Evolutionary conservation across 2,329 filamentous ascomycete genomes (phyloP).

Genomic region (Scedosporium boydii): DNA sequence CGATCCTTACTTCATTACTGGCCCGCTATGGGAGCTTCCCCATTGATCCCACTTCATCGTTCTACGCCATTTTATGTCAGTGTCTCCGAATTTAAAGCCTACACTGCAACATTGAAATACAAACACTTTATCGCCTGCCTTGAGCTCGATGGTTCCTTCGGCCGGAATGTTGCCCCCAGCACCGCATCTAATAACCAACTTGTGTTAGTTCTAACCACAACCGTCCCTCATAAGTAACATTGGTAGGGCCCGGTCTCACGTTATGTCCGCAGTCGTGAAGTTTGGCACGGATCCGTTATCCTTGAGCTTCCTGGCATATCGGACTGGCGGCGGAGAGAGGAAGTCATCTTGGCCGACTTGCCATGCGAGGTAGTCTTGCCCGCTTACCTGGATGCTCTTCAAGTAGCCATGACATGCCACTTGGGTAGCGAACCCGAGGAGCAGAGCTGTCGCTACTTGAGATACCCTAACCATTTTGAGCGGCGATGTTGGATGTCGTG

Average conservation of each 20-base stretch:
- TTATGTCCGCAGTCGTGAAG: neutral
- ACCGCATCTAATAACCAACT: neutral
- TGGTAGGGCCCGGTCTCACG: neutral
- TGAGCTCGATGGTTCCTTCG: neutral
- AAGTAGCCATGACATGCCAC: neutral
- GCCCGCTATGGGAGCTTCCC: conserved; percentile 3
- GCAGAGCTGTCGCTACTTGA: neutral
- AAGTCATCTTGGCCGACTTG: conserved; percentile 1
- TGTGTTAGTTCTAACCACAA: neutral
- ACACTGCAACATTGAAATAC: neutral
- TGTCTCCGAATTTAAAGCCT: neutral
- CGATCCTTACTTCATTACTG: conserved; percentile 3
- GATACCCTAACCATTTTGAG: neutral
- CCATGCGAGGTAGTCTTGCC: conserved; percentile 1
- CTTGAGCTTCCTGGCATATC: neutral
- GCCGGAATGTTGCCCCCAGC: conserved; percentile 1
- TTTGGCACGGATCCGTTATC: neutral
- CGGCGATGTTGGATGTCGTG: too few relatives aligned
- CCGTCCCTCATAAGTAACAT: too few relatives aligned
- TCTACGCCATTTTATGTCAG: neutral
- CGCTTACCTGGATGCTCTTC: neutral
- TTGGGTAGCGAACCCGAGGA: neutral
- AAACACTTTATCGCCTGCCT: conserved; percentile 4
- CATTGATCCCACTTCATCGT: conserved; percentile 3
- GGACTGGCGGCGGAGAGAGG: neutral